Base-by-base conservation (phyloP, 1,284 basidiomycete genomes). In the Apiotrichum mycotoxinovorans region DNA sequence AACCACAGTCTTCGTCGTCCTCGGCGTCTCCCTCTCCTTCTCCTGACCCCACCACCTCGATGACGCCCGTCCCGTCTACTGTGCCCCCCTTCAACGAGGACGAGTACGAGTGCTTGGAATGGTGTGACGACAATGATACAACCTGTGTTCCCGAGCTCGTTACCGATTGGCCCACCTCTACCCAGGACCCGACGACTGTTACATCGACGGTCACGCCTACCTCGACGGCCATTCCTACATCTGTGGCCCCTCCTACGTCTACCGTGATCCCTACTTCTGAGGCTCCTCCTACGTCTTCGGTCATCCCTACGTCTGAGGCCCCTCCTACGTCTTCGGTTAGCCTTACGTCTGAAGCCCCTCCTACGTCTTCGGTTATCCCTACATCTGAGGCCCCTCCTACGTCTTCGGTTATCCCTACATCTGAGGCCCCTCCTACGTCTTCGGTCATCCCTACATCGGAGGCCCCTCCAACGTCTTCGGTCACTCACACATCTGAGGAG, bases 91-190 rank as follows among this genome's bases (percentile, higher is more conserved):
- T 41, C 20, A 41, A 41, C 20, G 40, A 41, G 40, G 40, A 41
- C 10, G 40, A 41, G 40, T 41, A 41, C 20, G 40, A 41, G 20
- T 41, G 40, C n/a, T 20, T 41, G 18, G 40, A 41, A 14, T 41
- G 40, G 40, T 41, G 40, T 9, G 40, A 41, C 45, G 34, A 26
- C 15, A 12, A 27, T 34, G 26, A 49, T 49, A 11, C 35, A 35
- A 37, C 48, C 61, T 30, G 40, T 22, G n/a, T 20, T 1, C 20
- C 20, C 40, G 40, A 41, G 40, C 20, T 22, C n/a, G 40, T 41
- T 10, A 37, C 35, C 14, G 35, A 37, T 15, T 33, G n/a, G 18
- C 42, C 57, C 23, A 30, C 52, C 23, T 40, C 51, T n/a, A 54
- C 38, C n/a, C 17, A 38, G 15, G 42, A 22, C 30, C 20, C 30